Evolutionary conservation across 306 rosid species (phyloP).

Genomic region (Crataegus laevigata): DNA sequence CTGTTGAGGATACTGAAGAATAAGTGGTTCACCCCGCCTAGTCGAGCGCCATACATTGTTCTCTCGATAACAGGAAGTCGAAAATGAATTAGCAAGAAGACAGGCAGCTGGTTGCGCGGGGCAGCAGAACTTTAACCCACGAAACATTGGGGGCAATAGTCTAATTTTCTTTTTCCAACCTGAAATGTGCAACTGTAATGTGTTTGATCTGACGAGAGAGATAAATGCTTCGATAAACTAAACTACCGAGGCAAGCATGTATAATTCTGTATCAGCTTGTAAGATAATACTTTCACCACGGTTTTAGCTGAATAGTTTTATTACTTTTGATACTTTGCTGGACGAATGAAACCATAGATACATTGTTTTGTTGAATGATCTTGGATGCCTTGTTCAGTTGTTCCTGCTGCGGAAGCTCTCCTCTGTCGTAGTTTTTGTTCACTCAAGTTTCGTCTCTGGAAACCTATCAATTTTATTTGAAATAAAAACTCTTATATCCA

Average conservation of each 20-base stretch:
- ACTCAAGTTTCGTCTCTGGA: too few species aligned
- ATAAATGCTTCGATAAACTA: background rate
- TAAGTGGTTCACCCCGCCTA: slow-evolving; percentile 16
- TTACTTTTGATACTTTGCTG: background rate
- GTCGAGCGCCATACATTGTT: background rate
- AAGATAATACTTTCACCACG: background rate
- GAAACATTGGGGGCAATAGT: background rate
- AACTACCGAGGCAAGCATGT: background rate
- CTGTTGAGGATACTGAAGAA: slow-evolving; percentile 73
- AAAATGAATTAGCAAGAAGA: background rate
- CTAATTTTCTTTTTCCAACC: background rate
- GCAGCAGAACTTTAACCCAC: background rate
- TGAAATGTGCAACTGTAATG: background rate
- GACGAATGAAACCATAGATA: background rate
- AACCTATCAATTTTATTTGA: too few species aligned
- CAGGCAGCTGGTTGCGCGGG: background rate
- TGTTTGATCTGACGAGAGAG: background rate
- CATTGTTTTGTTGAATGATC: too few species aligned
- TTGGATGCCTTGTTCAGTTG: background rate
- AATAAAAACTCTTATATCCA: too few species aligned
- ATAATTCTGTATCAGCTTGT: background rate
- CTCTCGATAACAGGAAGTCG: background rate
- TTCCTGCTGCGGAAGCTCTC: too few species aligned
- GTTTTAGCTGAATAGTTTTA: background rate
- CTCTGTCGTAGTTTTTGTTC: too few species aligned